Percentiles rank a stretch among this genome's conserved stretches.
Evolutionary conservation across 176 grass and related monocot genomes (phyloP).

Genomic region (Pontederia crassipes): DNA sequence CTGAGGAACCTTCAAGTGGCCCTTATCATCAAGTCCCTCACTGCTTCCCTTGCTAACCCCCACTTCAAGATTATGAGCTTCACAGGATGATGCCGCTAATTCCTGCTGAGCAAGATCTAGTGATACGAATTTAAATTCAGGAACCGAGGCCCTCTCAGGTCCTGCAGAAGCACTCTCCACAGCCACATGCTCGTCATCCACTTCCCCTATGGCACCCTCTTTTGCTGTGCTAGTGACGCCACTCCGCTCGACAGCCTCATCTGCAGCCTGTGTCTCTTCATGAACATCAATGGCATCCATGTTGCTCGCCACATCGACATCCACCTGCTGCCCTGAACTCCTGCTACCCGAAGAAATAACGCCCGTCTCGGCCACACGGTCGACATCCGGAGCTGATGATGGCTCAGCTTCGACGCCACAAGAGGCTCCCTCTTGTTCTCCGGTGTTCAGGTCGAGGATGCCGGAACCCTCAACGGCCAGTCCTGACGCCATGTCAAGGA

Average conservation of each 20-base stretch:
- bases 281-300: background rate
- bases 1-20: too few species aligned
- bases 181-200: too few species aligned
- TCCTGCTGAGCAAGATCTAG: too few species aligned
- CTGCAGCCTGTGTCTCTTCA: background rate
- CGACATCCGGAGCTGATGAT: conserved; percentile 6
- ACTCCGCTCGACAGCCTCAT: background rate
- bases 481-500: background rate
- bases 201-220: too few species aligned
- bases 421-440: conserved; percentile 1
- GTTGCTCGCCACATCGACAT: background rate
- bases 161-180: too few species aligned
- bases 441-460: background rate
- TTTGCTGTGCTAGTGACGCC: background rate
- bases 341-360: background rate
- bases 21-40: background rate
- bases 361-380: background rate
- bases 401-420: background rate
- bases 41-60: background rate
- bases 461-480: background rate
- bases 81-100: too few species aligned
- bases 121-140: too few species aligned
- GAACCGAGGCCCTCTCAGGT: too few species aligned
- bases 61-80: too few species aligned
- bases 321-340: background rate